phyloP scores from a whole-genome alignment of 768 basidiomycete species.

The Russula virescens region DNA sequence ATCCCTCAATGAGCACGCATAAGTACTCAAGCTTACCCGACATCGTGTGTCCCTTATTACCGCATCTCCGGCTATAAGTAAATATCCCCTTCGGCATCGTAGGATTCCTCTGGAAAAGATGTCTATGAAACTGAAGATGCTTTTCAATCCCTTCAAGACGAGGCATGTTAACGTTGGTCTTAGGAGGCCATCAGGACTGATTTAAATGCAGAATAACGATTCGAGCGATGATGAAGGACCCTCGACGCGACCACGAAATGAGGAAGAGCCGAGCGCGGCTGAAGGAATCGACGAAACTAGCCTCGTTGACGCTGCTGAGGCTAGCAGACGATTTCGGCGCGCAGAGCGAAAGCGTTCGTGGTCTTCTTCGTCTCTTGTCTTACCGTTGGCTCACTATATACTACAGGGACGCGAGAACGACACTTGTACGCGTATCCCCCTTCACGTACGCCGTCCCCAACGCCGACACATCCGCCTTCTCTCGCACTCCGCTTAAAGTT shows the following conservation, averaged over 20 bases:
- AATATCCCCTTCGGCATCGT: not conserved
- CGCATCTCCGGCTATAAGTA: not conserved
- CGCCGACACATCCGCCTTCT: slow-evolving; percentile 33
- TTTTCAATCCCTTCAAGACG: slow-evolving; percentile 46
- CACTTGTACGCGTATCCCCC: slow-evolving; percentile 66
- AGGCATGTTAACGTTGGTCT: slow-evolving; percentile 38
- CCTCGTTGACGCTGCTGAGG: slow-evolving; percentile 60
- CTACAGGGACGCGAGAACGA: slow-evolving; percentile 34
- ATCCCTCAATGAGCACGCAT: slow-evolving; percentile 31
- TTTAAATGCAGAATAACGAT: slow-evolving; percentile 43
- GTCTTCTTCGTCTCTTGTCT: not conserved
- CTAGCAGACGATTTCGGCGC: slow-evolving; percentile 61
- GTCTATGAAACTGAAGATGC: slow-evolving; percentile 89
- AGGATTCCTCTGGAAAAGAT: slow-evolving; percentile 83
- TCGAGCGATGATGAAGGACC: slow-evolving; percentile 61
- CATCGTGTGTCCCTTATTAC: slow-evolving; percentile 52
- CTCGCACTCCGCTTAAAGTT: slow-evolving; percentile 40
- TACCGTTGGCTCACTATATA: slow-evolving; percentile 34
- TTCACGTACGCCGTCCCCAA: slow-evolving; percentile 49
- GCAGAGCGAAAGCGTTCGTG: slow-evolving; percentile 54
- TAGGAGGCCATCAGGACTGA: not conserved
- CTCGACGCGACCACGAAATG: slow-evolving; percentile 38
- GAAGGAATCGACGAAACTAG: slow-evolving; percentile 69
- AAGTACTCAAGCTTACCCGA: slow-evolving; percentile 92
- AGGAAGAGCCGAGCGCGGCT: slow-evolving; percentile 36